Base-by-base conservation (phyloP, 1,284 basidiomycete genomes). In the Trametes pubescens region DNA sequence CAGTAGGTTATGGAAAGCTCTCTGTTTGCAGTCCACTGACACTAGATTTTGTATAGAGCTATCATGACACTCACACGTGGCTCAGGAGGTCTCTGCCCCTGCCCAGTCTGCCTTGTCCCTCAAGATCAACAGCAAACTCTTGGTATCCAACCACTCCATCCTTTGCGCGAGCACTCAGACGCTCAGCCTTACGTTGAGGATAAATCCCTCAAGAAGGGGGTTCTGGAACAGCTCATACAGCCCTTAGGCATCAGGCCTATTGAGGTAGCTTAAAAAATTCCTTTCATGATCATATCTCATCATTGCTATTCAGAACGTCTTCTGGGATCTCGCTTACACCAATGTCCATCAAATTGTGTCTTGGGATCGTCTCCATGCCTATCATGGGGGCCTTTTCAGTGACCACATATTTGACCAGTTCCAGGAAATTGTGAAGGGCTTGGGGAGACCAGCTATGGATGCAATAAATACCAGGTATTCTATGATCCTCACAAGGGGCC, bases 341-440 rank as follows among this genome's bases (percentile, higher is more conserved):
- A 75, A 81, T 68, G 66, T 73, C 1, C 73, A 78, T 59, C 13
- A 22, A 0, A 75, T 76, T 8, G 44, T 77, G 1, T 78, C 75
- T 0, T 82, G 74, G 61, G 80, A 82, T 64, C 59, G 72, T 0
- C 68, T 82, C 1, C 82, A 82, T 70, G 70, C 73, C 1, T 70
- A 77, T 63, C 66, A 76, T 54, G 55, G 66, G 55, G 80, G 80
- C 4, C 65, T 79, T 0, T 79, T 73, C 49, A 66, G 65, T 13
- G 65, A 77, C 47, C 78, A 79, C 64, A 49, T 80, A 0, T 74
- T 72, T 59, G 52, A 40, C 1, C 65, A 71, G 35, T 61, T 76
- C 37, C 72, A 77, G 51, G 38, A n/a, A 10, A 24, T 67, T 10
- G 52, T 76, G 0, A 53, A 64, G 6, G 38, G 53, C 0, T 24